A percentile compares a stretch with the other conserved stretches of the same genome.
Conservation (phyloP, 148 eudicot species). For the Tetragonia tetragonoides region DNA sequence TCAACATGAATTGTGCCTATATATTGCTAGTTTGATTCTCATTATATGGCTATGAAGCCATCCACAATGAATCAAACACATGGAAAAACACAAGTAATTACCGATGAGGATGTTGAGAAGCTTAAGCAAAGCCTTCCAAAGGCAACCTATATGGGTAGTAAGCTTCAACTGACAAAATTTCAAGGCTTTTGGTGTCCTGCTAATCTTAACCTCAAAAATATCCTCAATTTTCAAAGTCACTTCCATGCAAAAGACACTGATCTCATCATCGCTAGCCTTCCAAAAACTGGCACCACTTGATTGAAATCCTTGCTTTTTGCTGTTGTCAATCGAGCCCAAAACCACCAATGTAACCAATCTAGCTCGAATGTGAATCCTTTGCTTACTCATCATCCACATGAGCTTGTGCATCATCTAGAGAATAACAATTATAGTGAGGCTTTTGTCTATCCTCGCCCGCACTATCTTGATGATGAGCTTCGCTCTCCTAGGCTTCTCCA, state of each 20-base stretch:
- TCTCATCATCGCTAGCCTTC: constrained; percentile 15
- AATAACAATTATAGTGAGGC: background rate
- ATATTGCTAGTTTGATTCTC: too few species aligned
- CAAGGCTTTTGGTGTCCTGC: constrained; percentile 20
- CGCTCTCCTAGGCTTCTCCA: constrained; percentile 19
- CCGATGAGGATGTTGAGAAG: background rate
- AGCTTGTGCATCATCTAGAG: constrained; percentile 16
- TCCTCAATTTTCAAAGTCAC: constrained; percentile 12
- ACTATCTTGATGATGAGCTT: constrained; percentile 13
- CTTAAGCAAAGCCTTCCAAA: constrained; percentile 11
- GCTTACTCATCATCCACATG: constrained; percentile 13
- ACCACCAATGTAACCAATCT: too few species aligned
- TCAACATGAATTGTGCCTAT: too few species aligned
- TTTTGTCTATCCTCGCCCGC: background rate
- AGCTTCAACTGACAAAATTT: background rate
- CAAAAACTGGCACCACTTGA: constrained; percentile 24
- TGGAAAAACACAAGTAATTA: background rate
- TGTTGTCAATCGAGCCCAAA: background rate
- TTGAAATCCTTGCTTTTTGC: constrained; percentile 22
- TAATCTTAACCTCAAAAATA: background rate
- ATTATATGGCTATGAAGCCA: background rate
- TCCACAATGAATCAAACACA: background rate
- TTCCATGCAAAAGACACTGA: constrained; percentile 20
- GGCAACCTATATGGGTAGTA: background rate
- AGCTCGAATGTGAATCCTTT: constrained; percentile 5